These are phyloP conservation scores for Geranium brycei DNA, from an alignment of 345 rosid species.

Conservation along the genomic window DNA sequence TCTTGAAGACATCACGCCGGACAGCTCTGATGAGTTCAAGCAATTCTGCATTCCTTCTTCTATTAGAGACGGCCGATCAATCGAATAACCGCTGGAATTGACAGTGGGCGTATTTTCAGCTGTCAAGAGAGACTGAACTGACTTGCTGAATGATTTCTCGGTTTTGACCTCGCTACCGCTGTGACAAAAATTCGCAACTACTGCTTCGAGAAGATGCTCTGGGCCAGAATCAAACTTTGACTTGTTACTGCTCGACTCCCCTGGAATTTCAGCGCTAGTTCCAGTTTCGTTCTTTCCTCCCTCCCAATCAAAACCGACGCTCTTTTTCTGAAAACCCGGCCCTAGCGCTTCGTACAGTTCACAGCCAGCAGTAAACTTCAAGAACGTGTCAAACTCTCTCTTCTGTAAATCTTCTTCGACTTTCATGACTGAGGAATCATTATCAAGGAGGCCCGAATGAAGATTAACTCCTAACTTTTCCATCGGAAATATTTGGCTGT, in stretches of 20 bases:
- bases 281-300: conserved; percentile 36
- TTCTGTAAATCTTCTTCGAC: conserved; percentile 24
- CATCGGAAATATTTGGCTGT: conserved; percentile 28
- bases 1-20: conserved; percentile 48
- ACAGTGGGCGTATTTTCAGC: conserved; percentile 27
- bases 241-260: conserved; percentile 44
- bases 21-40: conserved; percentile 40
- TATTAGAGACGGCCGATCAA: conserved; percentile 29
- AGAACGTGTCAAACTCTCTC: conserved; percentile 22
- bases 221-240: conserved; percentile 40
- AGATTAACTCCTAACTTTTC: conserved; percentile 25
- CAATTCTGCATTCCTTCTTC: conserved; percentile 32
- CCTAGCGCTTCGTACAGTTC: conserved; percentile 87
- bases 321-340: conserved; percentile 40
- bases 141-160: conserved; percentile 38
- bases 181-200: conserved; percentile 59
- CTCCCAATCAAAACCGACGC: conserved; percentile 23
- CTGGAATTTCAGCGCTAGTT: conserved; percentile 27
- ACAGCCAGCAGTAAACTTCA: conserved; percentile 48
- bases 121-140: conserved; percentile 39
- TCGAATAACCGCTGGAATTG: conserved; percentile 33
- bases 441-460: conserved; percentile 19
- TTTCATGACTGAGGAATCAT: conserved; percentile 25
- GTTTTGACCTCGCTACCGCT: conserved; percentile 34
- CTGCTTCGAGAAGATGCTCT: conserved; percentile 85